Percentiles rank a stretch among this genome's conserved stretches.
phyloP scores from a whole-genome alignment of 345 rosid species.

The Acer yangbiense region DNA sequence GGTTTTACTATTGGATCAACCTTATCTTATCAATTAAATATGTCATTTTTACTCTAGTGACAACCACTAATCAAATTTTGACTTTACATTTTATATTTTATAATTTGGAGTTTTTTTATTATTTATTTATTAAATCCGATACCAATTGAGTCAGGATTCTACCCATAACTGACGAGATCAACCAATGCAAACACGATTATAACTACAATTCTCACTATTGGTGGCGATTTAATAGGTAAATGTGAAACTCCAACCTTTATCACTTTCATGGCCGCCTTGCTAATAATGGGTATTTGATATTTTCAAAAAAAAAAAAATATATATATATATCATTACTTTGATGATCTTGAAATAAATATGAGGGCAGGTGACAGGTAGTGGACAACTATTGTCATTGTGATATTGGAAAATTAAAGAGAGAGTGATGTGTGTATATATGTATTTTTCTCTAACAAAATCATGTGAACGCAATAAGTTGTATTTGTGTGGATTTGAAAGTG shows the following conservation, averaged over 20 bases:
- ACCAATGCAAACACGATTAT: no score
- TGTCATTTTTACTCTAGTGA: neutral
- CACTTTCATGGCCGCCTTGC: no score
- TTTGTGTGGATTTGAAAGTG: neutral
- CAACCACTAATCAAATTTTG: constrained; percentile 14
- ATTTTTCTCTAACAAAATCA: constrained; percentile 13
- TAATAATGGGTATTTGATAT: no score
- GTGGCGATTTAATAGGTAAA: no score
- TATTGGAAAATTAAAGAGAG: neutral
- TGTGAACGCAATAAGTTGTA: neutral
- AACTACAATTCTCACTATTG: no score
- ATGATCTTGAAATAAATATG: neutral
- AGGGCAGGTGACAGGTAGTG: neutral
- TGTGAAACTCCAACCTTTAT: no score
- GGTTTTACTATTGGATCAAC: no score
- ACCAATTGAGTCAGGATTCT: no score
- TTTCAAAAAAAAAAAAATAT: no score
- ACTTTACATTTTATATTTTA: neutral
- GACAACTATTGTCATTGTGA: neutral
- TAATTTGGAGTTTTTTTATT: neutral
- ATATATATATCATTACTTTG: neutral
- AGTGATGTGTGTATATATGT: neutral
- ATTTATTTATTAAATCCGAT: no score
- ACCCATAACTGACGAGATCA: no score
- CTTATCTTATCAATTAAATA: no score